Conservation (phyloP, 257 asterid species). For the Fraxinus americana region DNA sequence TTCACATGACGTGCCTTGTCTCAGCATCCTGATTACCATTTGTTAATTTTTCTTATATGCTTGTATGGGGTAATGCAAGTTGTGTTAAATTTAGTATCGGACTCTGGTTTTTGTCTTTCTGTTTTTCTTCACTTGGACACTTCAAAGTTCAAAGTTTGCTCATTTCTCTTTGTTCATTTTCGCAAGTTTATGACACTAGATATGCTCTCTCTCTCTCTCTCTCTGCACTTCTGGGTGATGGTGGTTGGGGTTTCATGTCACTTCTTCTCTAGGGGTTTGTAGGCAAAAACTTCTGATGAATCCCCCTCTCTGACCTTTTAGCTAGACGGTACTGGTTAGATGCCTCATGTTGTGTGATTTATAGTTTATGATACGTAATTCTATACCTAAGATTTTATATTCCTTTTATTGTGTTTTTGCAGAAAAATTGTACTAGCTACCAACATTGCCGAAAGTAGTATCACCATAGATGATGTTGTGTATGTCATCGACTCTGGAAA, state of each 20-base stretch:
- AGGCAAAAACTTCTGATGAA: constrained; percentile 6
- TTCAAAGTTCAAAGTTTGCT: background rate
- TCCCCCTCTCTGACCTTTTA: constrained; percentile 6
- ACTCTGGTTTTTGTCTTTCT: background rate
- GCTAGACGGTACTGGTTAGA: constrained; percentile 9
- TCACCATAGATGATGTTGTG: constrained; percentile 95
- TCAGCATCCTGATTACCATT: background rate
- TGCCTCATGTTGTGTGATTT: constrained; percentile 14
- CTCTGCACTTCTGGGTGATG: background rate
- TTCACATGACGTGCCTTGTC: background rate
- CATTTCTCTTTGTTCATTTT: background rate
- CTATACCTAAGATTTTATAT: background rate
- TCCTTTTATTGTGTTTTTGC: constrained; percentile 33
- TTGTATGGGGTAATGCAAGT: background rate
- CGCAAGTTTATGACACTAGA: background rate
- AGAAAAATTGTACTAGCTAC: constrained; percentile 97
- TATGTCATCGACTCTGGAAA: constrained; percentile 95
- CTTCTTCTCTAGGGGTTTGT: background rate
- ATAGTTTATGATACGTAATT: constrained; percentile 9
- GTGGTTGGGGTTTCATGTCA: background rate
- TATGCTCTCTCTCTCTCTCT: constrained; percentile 3
- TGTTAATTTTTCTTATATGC: background rate
- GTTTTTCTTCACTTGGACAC: background rate
- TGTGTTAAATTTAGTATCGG: background rate
- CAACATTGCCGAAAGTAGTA: constrained; percentile 97